Percentiles rank a stretch among this genome's conserved stretches.
Conservation (phyloP, 1,139 yeast species). For the Debaryomycetaceae sp. region DNA sequence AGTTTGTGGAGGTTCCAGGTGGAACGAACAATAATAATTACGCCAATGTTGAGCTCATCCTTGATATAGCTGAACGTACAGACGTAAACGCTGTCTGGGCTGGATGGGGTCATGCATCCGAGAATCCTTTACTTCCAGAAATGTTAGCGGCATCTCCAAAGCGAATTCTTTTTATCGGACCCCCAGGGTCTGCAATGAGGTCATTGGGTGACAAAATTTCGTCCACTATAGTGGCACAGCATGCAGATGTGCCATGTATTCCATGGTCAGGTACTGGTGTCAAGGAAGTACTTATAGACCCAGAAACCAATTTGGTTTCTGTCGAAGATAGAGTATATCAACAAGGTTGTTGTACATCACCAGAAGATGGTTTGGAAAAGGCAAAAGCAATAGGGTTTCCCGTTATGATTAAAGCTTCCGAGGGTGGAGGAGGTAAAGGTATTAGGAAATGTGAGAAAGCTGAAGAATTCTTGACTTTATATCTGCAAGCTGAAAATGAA, state of each 20-base stretch:
- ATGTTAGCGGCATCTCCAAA: conserved; percentile 86
- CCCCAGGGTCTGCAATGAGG: conserved; percentile 98
- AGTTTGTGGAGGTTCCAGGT: conserved; percentile 97
- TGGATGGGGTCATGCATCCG: conserved; percentile 99
- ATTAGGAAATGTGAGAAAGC: conserved; percentile 86
- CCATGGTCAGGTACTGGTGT: conserved; percentile 99
- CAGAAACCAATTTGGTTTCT: conserved; percentile 72
- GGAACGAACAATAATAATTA: conserved; percentile 97
- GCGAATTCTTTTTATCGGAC: conserved; percentile 90
- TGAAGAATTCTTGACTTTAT: conserved; percentile 64
- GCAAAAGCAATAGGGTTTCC: conserved; percentile 92
- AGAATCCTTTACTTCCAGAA: conserved; percentile 93
- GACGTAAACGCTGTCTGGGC: conserved; percentile 99
- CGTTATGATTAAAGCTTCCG: conserved; percentile 94
- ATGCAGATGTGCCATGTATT: conserved; percentile 95
- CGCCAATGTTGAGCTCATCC: conserved; percentile 96
- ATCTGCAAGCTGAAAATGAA: conserved; percentile 89
- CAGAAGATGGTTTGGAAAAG: conserved; percentile 83
- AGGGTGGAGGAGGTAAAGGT: conserved; percentile 99
- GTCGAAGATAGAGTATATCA: conserved; percentile 80
- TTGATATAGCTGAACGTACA: conserved; percentile 94
- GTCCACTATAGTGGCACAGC: conserved; percentile 97
- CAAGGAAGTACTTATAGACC: conserved; percentile 69
- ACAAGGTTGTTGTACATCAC: conserved; percentile 80
- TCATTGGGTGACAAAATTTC: conserved; percentile 98